phyloP scores from a whole-genome alignment of 169 alveolate genomes.

The Plasmodium blacklocki region DNA sequence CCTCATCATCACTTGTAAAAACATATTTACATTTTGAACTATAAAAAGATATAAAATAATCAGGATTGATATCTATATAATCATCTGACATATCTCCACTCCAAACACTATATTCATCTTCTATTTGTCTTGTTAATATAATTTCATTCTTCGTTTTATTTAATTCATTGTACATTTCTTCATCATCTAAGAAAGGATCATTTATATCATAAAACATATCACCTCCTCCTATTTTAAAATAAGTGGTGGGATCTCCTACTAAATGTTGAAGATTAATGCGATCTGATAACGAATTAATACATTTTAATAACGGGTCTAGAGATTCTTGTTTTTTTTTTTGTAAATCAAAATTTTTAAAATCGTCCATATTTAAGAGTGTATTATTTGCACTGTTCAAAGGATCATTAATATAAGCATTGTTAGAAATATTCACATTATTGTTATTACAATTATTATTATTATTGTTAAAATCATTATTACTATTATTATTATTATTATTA shows the following conservation, averaged over 20 bases:
- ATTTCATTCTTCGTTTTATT: slow-evolving; percentile 80
- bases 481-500: no score
- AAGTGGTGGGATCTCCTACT: slow-evolving; percentile 86
- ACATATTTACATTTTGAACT: slow-evolving; percentile 63
- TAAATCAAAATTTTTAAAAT: slow-evolving; percentile 77
- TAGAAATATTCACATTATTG: no score
- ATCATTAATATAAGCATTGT: no score
- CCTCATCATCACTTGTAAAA: slow-evolving; percentile 38
- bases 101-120: slow-evolving; percentile 85
- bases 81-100: slow-evolving; percentile 84
- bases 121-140: slow-evolving; percentile 79
- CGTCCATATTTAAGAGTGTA: slow-evolving; percentile 11
- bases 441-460: no score
- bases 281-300: slow-evolving; percentile 85
- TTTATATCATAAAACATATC: slow-evolving; percentile 88
- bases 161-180: slow-evolving; percentile 82
- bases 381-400: no score
- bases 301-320: slow-evolving; percentile 82
- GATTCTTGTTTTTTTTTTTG: slow-evolving; percentile 84
- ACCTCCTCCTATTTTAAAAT: slow-evolving; percentile 85
- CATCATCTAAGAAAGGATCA: slow-evolving; percentile 87
- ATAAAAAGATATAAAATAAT: slow-evolving; percentile 55
- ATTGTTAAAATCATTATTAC: no score
- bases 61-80: slow-evolving; percentile 59
- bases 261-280: slow-evolving; percentile 84